Evolutionary conservation across 805 yeast species (phyloP).

Genomic region (Pichia deserticola): DNA sequence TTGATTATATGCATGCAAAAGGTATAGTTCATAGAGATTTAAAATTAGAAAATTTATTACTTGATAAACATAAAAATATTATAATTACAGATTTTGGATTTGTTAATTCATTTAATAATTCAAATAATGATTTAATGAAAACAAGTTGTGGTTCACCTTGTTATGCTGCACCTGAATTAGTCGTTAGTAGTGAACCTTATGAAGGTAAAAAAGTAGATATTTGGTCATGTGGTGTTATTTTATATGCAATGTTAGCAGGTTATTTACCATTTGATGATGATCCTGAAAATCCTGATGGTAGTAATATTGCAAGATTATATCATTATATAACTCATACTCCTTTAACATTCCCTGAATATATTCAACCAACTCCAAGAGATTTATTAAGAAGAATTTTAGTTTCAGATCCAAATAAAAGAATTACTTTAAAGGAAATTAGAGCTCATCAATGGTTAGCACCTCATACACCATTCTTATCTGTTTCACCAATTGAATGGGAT

Average conservation of each 20-base stretch:
- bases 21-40: slow-evolving; percentile 76
- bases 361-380: slow-evolving; percentile 87
- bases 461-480: slow-evolving; percentile 72
- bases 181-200: slow-evolving; percentile 77
- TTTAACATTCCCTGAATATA: slow-evolving; percentile 90
- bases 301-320: slow-evolving; percentile 84
- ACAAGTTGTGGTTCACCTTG: slow-evolving; percentile 98
- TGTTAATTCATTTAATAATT: slow-evolving; percentile 67
- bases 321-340: slow-evolving; percentile 89
- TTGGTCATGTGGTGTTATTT: slow-evolving; percentile 94
- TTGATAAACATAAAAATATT: slow-evolving; percentile 82
- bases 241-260: slow-evolving; percentile 96
- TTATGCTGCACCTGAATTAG: slow-evolving; percentile 97
- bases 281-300: slow-evolving; percentile 92
- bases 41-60: slow-evolving; percentile 63
- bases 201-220: slow-evolving; percentile 91
- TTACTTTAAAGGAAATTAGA: slow-evolving; percentile 59
- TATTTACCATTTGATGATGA: slow-evolving; percentile 97
- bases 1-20: slow-evolving; percentile 77
- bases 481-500: slow-evolving; percentile 91
- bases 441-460: slow-evolving; percentile 86
- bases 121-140: slow-evolving; percentile 71
- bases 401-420: slow-evolving; percentile 75
- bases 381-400: slow-evolving; percentile 76
- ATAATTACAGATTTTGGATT: slow-evolving; percentile 91